Evolutionary conservation across 495 filamentous ascomycete species (phyloP).

Genomic region (Aspergillus nidulans): DNA sequence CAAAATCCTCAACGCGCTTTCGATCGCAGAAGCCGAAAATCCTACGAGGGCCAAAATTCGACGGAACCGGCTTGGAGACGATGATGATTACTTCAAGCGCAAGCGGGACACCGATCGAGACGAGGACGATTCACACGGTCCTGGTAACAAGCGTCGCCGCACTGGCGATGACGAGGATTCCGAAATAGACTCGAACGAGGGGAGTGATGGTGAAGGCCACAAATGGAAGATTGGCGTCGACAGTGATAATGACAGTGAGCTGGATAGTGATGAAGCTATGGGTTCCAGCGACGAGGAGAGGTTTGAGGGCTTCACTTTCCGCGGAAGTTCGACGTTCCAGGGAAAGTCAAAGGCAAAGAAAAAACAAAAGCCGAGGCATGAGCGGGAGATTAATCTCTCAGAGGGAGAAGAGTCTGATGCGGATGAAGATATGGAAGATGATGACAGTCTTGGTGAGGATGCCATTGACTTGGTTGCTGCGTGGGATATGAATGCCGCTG

Average conservation of each 20-base stretch:
- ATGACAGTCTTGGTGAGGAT: constrained; percentile 73
- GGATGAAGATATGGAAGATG: constrained; percentile 45
- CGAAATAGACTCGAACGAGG: constrained; percentile 45
- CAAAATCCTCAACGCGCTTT: constrained; percentile 74
- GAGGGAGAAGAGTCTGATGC: constrained; percentile 51
- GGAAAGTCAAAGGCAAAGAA: constrained; percentile 34
- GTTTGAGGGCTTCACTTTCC: constrained; percentile 72
- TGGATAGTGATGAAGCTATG: constrained; percentile 92
- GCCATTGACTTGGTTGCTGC: constrained; percentile 80
- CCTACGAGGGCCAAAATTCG: constrained; percentile 47
- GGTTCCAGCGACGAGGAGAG: constrained; percentile 81
- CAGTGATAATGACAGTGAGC: constrained; percentile 73
- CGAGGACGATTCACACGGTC: constrained; percentile 42
- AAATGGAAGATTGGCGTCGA: constrained; percentile 78
- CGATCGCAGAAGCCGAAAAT: constrained; percentile 68
- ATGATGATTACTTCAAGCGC: constrained; percentile 45
- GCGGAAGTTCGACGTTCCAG: constrained; percentile 58
- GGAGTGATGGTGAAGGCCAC: constrained; percentile 84
- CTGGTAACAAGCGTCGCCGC: constrained; percentile 43
- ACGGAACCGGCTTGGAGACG: constrained; percentile 55
- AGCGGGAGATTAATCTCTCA: constrained; percentile 47
- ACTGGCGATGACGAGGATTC: constrained; percentile 29
- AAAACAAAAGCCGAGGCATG: constrained; percentile 22
- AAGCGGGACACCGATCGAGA: constrained; percentile 34
- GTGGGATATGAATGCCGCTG: constrained; percentile 66